phyloP scores from a whole-genome alignment of 108 stramenopile genomes.

The Fragilariopsis cylindrus region DNA sequence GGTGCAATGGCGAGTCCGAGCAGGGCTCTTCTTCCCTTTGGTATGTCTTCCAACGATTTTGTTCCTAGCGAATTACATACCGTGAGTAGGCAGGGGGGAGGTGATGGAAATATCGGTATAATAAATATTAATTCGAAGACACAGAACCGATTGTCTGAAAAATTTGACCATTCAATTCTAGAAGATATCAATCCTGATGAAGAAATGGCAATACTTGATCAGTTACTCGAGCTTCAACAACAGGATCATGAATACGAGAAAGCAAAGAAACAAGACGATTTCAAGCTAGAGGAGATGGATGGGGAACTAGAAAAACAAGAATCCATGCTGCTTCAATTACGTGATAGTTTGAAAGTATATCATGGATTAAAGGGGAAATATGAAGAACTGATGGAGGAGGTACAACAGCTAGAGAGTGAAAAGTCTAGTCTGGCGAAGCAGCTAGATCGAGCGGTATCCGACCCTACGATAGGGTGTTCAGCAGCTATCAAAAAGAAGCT shows the following conservation, averaged over 20 bases:
- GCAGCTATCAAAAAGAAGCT: slow-evolving; percentile 72
- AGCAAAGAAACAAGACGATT: slow-evolving; percentile 54
- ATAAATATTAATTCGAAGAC: background rate
- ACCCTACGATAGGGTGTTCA: slow-evolving; percentile 76
- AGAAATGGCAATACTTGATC: slow-evolving; percentile 83
- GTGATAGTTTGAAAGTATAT: slow-evolving; percentile 77
- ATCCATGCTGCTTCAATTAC: slow-evolving; percentile 62
- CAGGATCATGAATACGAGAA: slow-evolving; percentile 71
- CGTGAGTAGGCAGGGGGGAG: background rate
- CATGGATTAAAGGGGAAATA: slow-evolving; percentile 81
- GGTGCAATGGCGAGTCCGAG: slow-evolving; percentile 14
- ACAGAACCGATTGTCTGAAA: slow-evolving; percentile 15
- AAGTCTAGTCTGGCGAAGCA: slow-evolving; percentile 64
- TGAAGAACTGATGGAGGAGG: slow-evolving; percentile 75
- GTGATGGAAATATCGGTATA: background rate
- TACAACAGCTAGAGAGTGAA: slow-evolving; percentile 75
- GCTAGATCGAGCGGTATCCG: slow-evolving; percentile 64
- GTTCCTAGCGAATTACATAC: background rate
- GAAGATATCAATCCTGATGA: slow-evolving; percentile 80
- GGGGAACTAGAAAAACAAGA: slow-evolving; percentile 79
- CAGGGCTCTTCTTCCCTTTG: slow-evolving; percentile 2
- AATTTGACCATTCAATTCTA: slow-evolving; percentile 44
- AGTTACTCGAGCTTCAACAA: slow-evolving; percentile 78
- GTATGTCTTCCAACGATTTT: background rate
- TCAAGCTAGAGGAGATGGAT: slow-evolving; percentile 64